Evolutionary conservation across 176 grass and related monocot genomes (phyloP).

Genomic region (Triticum timopheevii): DNA sequence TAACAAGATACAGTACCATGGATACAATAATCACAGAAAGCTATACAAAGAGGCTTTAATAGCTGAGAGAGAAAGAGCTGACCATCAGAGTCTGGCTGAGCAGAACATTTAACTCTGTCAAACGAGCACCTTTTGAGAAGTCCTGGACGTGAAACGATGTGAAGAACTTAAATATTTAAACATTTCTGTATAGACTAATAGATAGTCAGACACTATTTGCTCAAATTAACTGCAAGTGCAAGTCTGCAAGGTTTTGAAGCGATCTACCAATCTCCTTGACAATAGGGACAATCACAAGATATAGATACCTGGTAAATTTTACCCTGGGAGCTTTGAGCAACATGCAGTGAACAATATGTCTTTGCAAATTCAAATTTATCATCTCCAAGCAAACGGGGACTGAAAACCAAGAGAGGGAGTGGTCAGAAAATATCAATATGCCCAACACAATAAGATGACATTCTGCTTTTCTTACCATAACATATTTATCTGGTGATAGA

Average conservation of each 20-base stretch:
- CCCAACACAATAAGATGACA: conserved; percentile 21
- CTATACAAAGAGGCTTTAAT: conserved; percentile 23
- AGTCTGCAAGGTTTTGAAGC: conserved; percentile 4
- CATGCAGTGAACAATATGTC: conserved; percentile 69
- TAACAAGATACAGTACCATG: background rate
- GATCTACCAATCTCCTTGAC: background rate
- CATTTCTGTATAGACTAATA: conserved; percentile 22
- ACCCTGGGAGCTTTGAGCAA: conserved; percentile 48
- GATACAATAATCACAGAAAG: conserved; percentile 22
- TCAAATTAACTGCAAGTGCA: conserved; percentile 11
- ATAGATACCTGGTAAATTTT: conserved; percentile 61
- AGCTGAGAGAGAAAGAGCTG: conserved; percentile 43
- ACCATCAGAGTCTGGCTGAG: conserved; percentile 94
- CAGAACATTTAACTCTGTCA: conserved; percentile 89
- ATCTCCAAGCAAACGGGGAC: conserved; percentile 74
- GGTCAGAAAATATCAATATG: conserved; percentile 14
- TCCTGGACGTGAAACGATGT: conserved; percentile 60
- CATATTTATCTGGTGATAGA: conserved; percentile 98
- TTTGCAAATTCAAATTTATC: conserved; percentile 88
- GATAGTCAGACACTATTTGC: conserved; percentile 31
- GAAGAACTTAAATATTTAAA: conserved; percentile 16
- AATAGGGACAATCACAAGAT: conserved; percentile 18
- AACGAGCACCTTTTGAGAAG: conserved; percentile 76
- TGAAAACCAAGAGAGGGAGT: conserved; percentile 48
- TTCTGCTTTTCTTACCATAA: conserved; percentile 72